Evolutionary conservation across 345 rosid species (phyloP), one percentile per base, ranked within the genome.

Genomic region (Salix brachista): DNA sequence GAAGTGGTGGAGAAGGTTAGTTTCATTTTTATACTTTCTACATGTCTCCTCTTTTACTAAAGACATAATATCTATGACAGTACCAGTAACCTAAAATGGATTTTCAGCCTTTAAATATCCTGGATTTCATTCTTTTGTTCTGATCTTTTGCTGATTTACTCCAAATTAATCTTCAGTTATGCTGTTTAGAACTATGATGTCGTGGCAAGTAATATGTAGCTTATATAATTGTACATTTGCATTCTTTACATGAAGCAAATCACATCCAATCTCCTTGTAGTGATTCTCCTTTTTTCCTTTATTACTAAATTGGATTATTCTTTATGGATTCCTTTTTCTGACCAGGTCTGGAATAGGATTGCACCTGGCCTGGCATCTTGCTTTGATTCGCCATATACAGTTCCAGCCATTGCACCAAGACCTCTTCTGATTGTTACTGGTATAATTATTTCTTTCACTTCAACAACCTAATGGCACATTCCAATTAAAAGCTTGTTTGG

Each of bases 341-440:
- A 75, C 39, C 82, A 95, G 99, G 97, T 93, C 10, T 96, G 98
- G 99, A 80, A 90, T 82, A 89, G 92, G 79, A 93, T 93, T 75
- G 97, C 98, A 80, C 98, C 98, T 69, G 95, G 94, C 75, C 77
- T 93, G 80, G 91, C 94, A 25, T 90, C 92, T 61, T 70, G 78
- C 37, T 90, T 96, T 73, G 96, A 96, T 81, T 79, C 97, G 0
- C 94, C 92, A 36, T 78, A 86, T 82, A 89, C 97, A 8, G 64
- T 92, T 73, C 91, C 92, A 41, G 85, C 87, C 72, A 90, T 90
- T 75, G 87, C 93, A 60, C 92, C 92, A 32, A 90, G 96, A 1
- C 92, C 97, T 26, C 85, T 93, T 76, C 81, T 89, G 79, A 88
- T 95, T 72, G 56, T 91, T 42, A 91, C 87, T 41, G 98, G 98